Conservation (phyloP, 2,329 filamentous ascomycete species). For the Aschersonia sp. region DNA sequence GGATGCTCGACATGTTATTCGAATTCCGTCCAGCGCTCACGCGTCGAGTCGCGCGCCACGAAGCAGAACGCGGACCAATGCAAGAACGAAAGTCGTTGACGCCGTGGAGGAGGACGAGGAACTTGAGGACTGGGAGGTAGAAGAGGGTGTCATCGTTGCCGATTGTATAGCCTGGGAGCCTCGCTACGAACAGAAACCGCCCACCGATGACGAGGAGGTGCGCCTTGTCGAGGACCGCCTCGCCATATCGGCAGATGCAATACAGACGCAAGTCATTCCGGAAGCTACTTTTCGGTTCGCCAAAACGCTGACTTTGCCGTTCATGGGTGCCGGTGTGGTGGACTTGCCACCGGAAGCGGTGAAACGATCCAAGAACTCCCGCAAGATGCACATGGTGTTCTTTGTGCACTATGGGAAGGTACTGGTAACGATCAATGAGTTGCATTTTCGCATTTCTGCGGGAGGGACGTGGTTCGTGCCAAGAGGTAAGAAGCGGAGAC, state of each 20-base stretch:
- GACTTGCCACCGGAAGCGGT: constrained; percentile 71
- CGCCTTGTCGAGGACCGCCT: constrained; percentile 40
- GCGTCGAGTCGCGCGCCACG: constrained; percentile 11
- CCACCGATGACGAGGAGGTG: constrained; percentile 37
- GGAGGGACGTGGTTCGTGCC: constrained; percentile 93
- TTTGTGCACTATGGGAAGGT: constrained; percentile 80
- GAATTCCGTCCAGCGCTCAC: constrained; percentile 45
- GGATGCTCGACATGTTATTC: constrained; percentile 60
- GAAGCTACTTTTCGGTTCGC: constrained; percentile 71
- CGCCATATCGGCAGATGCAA: constrained; percentile 39
- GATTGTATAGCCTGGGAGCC: constrained; percentile 51
- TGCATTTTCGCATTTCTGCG: constrained; percentile 66
- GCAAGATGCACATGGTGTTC: constrained; percentile 95
- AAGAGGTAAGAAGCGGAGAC: constrained; percentile 50
- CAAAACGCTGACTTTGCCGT: constrained; percentile 71
- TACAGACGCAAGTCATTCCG: constrained; percentile 43
- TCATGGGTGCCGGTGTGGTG: constrained; percentile 82
- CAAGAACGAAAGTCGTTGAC: constrained; percentile 16
- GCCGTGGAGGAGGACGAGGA: constrained; percentile 34
- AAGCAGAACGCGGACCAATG: constrained; percentile 14
- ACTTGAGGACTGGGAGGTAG: constrained; percentile 56
- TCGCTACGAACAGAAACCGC: constrained; percentile 37
- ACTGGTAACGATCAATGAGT: constrained; percentile 61
- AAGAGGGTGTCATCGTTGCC: constrained; percentile 49
- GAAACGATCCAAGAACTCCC: constrained; percentile 82